Evolutionary conservation across 176 grass and related monocot species (phyloP).

Genomic region (Cenchrus americanus): DNA sequence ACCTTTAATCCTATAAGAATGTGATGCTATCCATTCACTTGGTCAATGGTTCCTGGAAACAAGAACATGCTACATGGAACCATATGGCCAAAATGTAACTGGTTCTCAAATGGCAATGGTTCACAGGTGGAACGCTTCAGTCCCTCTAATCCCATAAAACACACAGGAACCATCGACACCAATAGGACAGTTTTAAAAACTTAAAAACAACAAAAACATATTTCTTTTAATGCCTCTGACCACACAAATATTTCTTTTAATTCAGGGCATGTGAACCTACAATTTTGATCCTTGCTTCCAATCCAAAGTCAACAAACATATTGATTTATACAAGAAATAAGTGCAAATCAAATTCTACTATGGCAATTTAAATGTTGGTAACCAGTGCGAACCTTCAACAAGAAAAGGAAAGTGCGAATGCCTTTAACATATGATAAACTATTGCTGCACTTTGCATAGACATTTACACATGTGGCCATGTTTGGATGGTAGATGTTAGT

Average conservation of each 20-base stretch:
- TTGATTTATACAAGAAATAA: neutral
- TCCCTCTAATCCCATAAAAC: neutral
- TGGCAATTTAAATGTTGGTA: neutral
- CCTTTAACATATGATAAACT: neutral
- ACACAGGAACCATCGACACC: neutral
- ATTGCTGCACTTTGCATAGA: neutral
- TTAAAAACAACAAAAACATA: neutral
- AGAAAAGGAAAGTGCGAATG: neutral
- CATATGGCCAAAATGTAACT: neutral
- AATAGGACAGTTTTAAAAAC: neutral
- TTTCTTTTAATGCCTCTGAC: neutral
- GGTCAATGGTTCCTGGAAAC: neutral
- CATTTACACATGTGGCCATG: neutral
- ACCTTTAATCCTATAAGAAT: neutral
- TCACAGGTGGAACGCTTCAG: neutral
- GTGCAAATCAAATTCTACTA: neutral
- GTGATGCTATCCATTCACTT: neutral
- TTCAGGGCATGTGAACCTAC: neutral
- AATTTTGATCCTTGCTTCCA: neutral
- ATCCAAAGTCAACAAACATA: neutral
- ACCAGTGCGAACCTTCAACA: neutral
- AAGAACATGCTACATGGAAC: neutral
- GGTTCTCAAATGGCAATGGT: neutral
- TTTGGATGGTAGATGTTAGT: too few relatives aligned
- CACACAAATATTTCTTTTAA: neutral